Percentiles rank a stretch among this genome's conserved stretches.
These are phyloP conservation scores for Cornus florida DNA, from an alignment of 148 eudicot species.

Conservation along the genomic window DNA sequence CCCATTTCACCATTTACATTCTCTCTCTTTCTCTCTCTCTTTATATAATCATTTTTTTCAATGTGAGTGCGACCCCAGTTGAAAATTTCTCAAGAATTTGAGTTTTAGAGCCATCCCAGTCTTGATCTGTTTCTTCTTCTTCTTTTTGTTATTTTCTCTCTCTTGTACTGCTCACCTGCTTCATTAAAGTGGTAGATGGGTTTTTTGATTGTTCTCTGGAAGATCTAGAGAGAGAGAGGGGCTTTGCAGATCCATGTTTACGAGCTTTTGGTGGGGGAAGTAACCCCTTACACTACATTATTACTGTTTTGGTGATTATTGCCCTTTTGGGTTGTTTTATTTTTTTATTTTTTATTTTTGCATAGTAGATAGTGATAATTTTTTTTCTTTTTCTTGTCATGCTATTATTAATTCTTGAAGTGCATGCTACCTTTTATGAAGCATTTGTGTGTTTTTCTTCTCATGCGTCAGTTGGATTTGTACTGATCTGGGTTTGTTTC, in stretches of 20 bases:
- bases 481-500: background rate
- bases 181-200: background rate
- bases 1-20: too few species aligned
- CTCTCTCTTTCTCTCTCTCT: too few species aligned
- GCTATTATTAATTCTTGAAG: background rate
- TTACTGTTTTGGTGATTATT: background rate
- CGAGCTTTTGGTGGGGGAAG: slow-evolving; percentile 15
- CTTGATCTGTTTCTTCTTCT: background rate
- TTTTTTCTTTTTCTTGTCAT: background rate
- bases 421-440: background rate
- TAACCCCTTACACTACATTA: slow-evolving; percentile 6
- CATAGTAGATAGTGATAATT: background rate
- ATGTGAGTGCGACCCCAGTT: background rate
- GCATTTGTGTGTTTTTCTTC: background rate
- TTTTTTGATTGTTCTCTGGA: background rate
- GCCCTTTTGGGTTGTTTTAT: background rate
- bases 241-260: slow-evolving; percentile 23
- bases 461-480: background rate
- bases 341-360: background rate
- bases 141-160: too few species aligned
- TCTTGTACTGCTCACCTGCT: background rate
- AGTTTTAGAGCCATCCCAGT: slow-evolving; percentile 7
- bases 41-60: too few species aligned
- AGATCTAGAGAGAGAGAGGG: slow-evolving; percentile 1
- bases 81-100: slow-evolving; percentile 7